Evolutionary conservation across 768 basidiomycete species (phyloP).

Genomic region (Hortiboletus flavorubellus): DNA sequence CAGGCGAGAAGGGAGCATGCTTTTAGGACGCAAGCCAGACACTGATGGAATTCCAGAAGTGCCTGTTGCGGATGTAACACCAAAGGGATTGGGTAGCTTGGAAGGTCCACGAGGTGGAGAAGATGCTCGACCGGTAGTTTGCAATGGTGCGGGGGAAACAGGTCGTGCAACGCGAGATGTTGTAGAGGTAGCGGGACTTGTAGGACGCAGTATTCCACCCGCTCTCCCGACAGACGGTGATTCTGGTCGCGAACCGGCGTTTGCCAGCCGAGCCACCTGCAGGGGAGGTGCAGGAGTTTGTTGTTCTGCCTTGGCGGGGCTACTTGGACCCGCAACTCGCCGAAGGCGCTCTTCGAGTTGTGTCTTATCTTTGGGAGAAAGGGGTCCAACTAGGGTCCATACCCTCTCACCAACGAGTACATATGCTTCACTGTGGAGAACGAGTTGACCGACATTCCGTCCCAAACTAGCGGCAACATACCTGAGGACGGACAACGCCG

Average conservation of each 20-base stretch:
- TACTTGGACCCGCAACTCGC: slow-evolving; percentile 68
- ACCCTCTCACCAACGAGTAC: slow-evolving; percentile 80
- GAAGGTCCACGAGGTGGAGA: slow-evolving; percentile 47
- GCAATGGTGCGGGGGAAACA: slow-evolving; percentile 36
- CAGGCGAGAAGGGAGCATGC: slow-evolving; percentile 70
- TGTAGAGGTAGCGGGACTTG: slow-evolving; percentile 42
- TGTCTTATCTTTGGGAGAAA: slow-evolving; percentile 86
- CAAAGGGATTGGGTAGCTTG: slow-evolving; percentile 38
- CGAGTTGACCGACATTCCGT: slow-evolving; percentile 5
- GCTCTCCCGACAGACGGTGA: slow-evolving; percentile 43
- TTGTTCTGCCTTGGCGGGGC: slow-evolving; percentile 38
- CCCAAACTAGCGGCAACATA: slow-evolving; percentile 32
- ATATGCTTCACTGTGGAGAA: slow-evolving; percentile 66
- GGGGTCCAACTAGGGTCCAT: slow-evolving; percentile 70
- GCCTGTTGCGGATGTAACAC: slow-evolving; percentile 8
- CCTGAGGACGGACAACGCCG: slow-evolving; percentile 81
- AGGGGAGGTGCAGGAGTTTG: slow-evolving; percentile 42
- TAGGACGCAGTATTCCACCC: slow-evolving; percentile 45
- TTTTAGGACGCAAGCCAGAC: slow-evolving; percentile 54
- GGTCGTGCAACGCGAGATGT: slow-evolving; percentile 42
- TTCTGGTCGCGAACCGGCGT: slow-evolving; percentile 43
- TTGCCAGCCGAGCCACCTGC: slow-evolving; percentile 54
- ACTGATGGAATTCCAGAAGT: slow-evolving; percentile 30
- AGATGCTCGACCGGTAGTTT: slow-evolving; percentile 40
- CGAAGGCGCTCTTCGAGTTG: slow-evolving; percentile 88